Percentiles rank a stretch among this genome's conserved stretches.
Conservation (phyloP, 148 eudicot genomes). For the Mesembryanthemum crystallinum region DNA sequence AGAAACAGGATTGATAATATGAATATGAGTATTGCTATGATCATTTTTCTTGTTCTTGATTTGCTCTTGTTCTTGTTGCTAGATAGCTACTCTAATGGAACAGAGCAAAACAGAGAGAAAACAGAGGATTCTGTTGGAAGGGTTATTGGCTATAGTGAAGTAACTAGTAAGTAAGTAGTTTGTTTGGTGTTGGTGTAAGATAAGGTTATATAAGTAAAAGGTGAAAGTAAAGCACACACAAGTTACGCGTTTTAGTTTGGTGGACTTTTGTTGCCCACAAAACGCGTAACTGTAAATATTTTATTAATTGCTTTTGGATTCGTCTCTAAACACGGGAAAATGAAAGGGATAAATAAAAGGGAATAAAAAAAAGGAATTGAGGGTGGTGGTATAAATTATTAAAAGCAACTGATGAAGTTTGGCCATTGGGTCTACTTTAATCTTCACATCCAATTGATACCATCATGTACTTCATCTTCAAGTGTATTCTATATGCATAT, state of each 20-base stretch:
- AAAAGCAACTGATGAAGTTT: no score
- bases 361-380: no score
- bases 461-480: no score
- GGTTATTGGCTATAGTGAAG: neutral
- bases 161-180: no score
- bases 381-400: no score
- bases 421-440: no score
- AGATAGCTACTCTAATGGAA: neutral
- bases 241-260: conserved; percentile 16
- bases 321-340: no score
- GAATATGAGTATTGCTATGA: conserved; percentile 23
- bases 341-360: no score
- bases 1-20: conserved; percentile 21
- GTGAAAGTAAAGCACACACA: neutral
- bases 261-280: conserved; percentile 22
- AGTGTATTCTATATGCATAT: no score
- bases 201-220: neutral
- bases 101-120: conserved; percentile 4
- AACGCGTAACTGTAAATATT: conserved; percentile 17
- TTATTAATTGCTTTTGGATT: neutral
- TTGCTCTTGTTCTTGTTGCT: neutral
- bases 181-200: neutral
- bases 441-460: no score
- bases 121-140: neutral
- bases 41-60: conserved; percentile 15